Base-by-base conservation (phyloP, 2,329 filamentous ascomycete species). In the Rugonectria rugulosa region DNA sequence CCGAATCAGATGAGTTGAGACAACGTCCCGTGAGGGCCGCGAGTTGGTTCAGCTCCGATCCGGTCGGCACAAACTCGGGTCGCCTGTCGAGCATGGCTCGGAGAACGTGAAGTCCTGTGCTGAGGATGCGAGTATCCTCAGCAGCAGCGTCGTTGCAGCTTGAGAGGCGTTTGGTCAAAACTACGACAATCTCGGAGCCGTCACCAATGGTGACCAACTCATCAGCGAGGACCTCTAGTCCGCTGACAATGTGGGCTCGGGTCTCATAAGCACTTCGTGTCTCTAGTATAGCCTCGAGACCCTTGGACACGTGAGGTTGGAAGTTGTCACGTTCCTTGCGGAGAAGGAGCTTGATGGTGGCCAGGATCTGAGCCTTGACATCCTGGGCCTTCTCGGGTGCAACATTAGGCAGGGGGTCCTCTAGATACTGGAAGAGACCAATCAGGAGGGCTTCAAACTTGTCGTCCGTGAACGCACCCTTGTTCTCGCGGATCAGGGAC, bases 271-370 rank as follows among this genome's bases (percentile, higher is more conserved):
- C 79, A 36, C 83, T 82, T 34, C 90, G 84, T 6, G 88, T 85
- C 29, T 81, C 77, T 19, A 92, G 78, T 2, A 92, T 77, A 6
- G 88, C 83, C 67, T 88, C 85, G 1, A 94, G 81, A 0, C 87
- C 86, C 21, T 83, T 82, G 12, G 86, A 82, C 37, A 90, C 84
- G 75, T 91, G 88, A 3, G 86, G 84, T 57, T 83, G 81, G 64
- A 91, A 90, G 59, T 80, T 81, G 50, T 84, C 83, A 29, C 85
- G 84, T 66, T 89, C 83, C 68, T 87, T 83, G 61, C 86, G 86
- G 12, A 92, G 81, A 49, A 94, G 81, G 4, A 91, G 81, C 68
- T 89, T 88, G 68, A 92, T 86, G 1, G 90, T 90, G 2, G 87
- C 85, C 10, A 93, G 77, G 17, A 89, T 87, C 72, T 93, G 90